Evolutionary conservation across 768 basidiomycete species (phyloP).

Genomic region (Pleurotus eryngii): DNA sequence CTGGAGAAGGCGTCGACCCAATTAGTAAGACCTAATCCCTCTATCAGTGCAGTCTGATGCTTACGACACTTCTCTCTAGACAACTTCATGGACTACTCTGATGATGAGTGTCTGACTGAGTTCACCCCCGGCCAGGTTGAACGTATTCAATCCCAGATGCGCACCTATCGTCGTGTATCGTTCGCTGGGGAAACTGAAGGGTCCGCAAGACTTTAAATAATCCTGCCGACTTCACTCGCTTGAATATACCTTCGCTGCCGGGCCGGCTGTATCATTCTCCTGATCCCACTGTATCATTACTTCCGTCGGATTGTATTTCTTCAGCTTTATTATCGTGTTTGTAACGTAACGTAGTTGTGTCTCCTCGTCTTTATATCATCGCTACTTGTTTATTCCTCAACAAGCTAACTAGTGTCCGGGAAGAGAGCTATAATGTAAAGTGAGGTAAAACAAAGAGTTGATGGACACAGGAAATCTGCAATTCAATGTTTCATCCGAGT

Average conservation of each 20-base stretch:
- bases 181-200: conserved; percentile 1
- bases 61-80: conserved; percentile 40
- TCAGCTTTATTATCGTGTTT: background rate
- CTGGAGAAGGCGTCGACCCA: background rate
- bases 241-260: no score
- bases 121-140: conserved; percentile 45
- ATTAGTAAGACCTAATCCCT: background rate
- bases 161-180: conserved; percentile 42
- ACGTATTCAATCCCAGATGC: conserved; percentile 38
- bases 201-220: no score
- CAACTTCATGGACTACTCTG: conserved; percentile 19
- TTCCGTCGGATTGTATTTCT: no score
- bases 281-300: no score
- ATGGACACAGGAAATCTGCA: no score
- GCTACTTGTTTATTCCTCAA: background rate
- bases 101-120: conserved; percentile 46
- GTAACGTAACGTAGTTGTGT: background rate
- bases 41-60: background rate
- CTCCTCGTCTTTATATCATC: background rate
- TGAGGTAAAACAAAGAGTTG: no score
- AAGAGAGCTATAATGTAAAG: no score
- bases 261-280: no score
- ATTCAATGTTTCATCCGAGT: no score
- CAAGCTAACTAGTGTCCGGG: no score
- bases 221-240: no score